Evolutionary conservation across 495 filamentous ascomycete genomes (phyloP).

Genomic region (Talaromyces adpressus): DNA sequence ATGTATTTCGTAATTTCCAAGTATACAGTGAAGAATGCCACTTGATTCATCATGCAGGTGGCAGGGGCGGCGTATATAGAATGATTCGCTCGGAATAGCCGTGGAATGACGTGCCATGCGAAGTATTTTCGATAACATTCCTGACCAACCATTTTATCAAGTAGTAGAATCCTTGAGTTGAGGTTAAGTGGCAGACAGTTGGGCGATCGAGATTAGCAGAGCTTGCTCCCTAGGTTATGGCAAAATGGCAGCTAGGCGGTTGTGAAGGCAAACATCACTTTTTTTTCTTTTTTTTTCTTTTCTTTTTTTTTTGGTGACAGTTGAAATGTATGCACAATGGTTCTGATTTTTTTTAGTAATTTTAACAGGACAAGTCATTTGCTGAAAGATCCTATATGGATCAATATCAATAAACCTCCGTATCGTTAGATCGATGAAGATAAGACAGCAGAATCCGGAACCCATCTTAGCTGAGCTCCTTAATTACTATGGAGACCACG

Average conservation of each 20-base stretch:
- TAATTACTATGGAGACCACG: not conserved
- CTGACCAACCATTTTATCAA: not conserved
- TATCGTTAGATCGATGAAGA: not conserved
- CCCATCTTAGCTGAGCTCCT: not conserved
- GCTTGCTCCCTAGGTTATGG: not conserved
- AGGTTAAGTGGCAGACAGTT: not conserved
- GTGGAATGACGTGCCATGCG: not conserved
- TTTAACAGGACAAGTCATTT: too few relatives aligned
- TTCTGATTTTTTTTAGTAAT: not conserved
- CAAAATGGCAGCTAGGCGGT: too few relatives aligned
- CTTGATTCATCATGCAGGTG: not conserved
- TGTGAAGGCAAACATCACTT: not conserved
- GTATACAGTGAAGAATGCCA: not conserved
- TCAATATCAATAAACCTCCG: not conserved
- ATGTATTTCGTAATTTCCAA: not conserved
- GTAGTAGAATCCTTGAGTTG: not conserved
- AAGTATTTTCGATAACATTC: not conserved
- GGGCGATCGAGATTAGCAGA: not conserved
- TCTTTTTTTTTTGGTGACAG: not conserved
- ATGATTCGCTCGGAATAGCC: not conserved
- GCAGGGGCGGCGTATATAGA: not conserved
- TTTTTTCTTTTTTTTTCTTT: too few relatives aligned
- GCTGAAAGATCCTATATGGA: not conserved
- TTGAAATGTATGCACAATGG: not conserved
- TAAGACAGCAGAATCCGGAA: not conserved